These are phyloP conservation scores for Elsinoe perseae DNA, from an alignment of 2,329 filamentous ascomycete species.

Conservation along the genomic window DNA sequence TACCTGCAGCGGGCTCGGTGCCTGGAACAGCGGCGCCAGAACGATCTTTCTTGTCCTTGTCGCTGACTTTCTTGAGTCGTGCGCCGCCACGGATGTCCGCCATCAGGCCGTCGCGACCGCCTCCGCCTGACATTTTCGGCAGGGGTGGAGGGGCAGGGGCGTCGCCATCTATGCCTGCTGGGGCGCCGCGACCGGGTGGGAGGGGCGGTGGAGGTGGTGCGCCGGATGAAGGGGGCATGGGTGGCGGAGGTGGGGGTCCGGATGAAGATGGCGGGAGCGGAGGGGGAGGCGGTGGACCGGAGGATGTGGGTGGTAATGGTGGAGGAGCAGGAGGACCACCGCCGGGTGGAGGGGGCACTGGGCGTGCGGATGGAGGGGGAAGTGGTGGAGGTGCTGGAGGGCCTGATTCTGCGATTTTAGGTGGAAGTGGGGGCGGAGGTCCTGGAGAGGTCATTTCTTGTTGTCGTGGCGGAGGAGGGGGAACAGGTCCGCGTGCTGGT, in stretches of 20 bases:
- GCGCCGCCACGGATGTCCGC: conserved; percentile 63
- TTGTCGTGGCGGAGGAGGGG: conserved; percentile 41
- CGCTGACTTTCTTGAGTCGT: conserved; percentile 65
- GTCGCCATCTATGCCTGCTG: conserved; percentile 38
- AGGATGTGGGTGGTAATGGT: conserved; percentile 31
- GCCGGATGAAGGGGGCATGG: conserved; percentile 30
- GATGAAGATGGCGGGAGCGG: conserved; percentile 27
- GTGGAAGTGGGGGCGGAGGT: conserved; percentile 18
- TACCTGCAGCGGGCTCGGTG: conserved; percentile 45
- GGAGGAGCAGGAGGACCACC: conserved; percentile 34
- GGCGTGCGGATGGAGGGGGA: conserved; percentile 33
- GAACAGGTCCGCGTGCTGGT: conserved; percentile 61
- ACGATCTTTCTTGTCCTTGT: conserved; percentile 61
- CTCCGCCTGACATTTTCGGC: conserved; percentile 37
- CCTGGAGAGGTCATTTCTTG: conserved; percentile 25
- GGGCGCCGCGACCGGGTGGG: conserved; percentile 43
- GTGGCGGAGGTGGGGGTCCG: conserved; percentile 36
- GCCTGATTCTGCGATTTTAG: conserved; percentile 18
- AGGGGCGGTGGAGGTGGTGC: conserved; percentile 39
- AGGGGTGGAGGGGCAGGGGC: conserved; percentile 46
- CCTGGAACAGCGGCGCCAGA: conserved; percentile 57
- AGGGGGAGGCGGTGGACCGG: conserved; percentile 27
- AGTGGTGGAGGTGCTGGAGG: conserved; percentile 36
- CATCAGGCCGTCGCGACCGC: conserved; percentile 53
- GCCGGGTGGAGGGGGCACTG: conserved; percentile 21